These are phyloP conservation scores for Argentina anserina DNA, from an alignment of 306 rosid genomes.

Conservation along the genomic window DNA sequence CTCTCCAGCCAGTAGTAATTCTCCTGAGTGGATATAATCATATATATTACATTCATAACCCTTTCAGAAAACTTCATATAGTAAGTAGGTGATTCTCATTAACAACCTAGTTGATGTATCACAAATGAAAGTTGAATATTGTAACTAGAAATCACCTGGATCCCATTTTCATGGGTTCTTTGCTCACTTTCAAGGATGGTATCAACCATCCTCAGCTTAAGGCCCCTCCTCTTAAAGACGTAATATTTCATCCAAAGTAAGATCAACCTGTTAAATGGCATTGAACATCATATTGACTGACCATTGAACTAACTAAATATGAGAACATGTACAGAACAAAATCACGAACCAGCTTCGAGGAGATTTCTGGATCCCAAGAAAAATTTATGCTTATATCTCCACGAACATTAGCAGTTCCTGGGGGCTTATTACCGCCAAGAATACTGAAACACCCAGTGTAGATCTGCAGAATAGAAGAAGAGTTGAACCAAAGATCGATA, in stretches of 20 bases:
- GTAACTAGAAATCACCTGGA: slow-evolving; percentile 57
- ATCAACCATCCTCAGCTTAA: slow-evolving; percentile 67
- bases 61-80: slow-evolving; percentile 21
- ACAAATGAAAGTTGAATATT: neutral
- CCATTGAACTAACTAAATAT: slow-evolving; percentile 12
- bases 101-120: slow-evolving; percentile 14
- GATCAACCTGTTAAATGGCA: slow-evolving; percentile 61
- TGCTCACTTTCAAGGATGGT: slow-evolving; percentile 90
- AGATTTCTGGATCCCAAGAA: slow-evolving; percentile 91
- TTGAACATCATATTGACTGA: slow-evolving; percentile 17
- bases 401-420: slow-evolving; percentile 72
- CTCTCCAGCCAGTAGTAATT: too few species aligned
- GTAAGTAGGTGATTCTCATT: slow-evolving; percentile 12
- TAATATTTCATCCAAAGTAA: slow-evolving; percentile 83
- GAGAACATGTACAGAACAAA: neutral
- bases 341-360: slow-evolving; percentile 75
- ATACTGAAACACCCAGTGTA: slow-evolving; percentile 88
- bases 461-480: too few species aligned
- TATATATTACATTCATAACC: slow-evolving; percentile 26
- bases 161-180: slow-evolving; percentile 94
- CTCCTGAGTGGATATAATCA: slow-evolving; percentile 45
- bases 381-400: slow-evolving; percentile 89
- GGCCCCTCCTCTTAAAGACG: slow-evolving; percentile 95
- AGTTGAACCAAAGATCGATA: slow-evolving; percentile 17
- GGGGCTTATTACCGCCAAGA: slow-evolving; percentile 96